Base-by-base conservation (phyloP, 352 stramenopile genomes). In the Globisporangium takayamanum region DNA sequence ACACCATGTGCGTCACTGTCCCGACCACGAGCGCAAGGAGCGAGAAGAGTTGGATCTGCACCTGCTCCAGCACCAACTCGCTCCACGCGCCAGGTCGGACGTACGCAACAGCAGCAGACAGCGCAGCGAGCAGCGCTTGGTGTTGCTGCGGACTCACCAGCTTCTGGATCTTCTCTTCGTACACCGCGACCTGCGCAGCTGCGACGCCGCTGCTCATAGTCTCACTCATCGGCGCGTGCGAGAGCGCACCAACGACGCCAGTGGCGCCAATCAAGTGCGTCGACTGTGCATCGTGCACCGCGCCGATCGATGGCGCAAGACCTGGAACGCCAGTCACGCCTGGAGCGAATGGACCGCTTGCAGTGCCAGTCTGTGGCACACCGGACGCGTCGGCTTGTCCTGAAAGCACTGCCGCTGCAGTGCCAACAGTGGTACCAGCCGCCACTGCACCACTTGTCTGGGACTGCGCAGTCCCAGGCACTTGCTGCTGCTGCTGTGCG, bases 141-240 rank as follows among this genome's bases (percentile, higher is more conserved):
- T 49, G 16, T n/a, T 66, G 53, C 39, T 48, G 49, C 28, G 14
- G 26, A 74, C 74, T 42, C 74, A 92, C 81, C 77, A 93, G 53
- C 59, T 76, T 73, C 48, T 82, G 70, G 44, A 88, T 72, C 49
- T 85, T 83, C 59, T 80, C 79, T 74, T 93, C 78, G 58, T 89
- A 88, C 53, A 81, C 78, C 0, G 78, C 78, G 55, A 86, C 72
- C 56, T 86, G 73, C 11, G 75, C 62, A 1, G 67, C 66, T 2
- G 68, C 76, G 49, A 84, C 63, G 11, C 69, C 73, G 59, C 76
- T 82, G 61, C 69, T 77, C 59, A 65, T 71, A 12, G 51, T 64
- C 14, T 58, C 58, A 28, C 41, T 36, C 5, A 36, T 30, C 5
- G 58, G 30, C 11, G 50, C 51, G 1, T 57, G 52, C 7, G 58